Base-by-base conservation (phyloP, 495 filamentous ascomycete genomes). In the Massariosphaeria phaeospora region DNA sequence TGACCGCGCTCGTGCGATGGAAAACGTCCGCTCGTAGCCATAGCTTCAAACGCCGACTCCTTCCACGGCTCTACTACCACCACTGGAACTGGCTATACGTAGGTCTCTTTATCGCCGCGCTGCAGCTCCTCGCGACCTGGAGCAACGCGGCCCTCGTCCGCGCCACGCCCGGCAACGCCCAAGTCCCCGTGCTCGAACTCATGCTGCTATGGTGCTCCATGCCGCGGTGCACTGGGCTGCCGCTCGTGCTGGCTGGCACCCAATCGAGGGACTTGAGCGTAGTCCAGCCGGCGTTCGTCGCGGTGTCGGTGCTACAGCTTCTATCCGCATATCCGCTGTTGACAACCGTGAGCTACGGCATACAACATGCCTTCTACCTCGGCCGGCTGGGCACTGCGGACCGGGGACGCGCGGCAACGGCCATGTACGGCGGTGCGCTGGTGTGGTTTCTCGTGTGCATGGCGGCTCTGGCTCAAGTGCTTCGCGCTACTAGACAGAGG, bases 141-240 rank as follows among this genome's bases (percentile, higher is more conserved):
- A 1, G 46, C 29, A 55, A 38, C 18, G 52, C 41, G 10, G 13
- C 30, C 20, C 31, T 55, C 21, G 21, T 55, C 30, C 52, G 40
- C 23, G n/a, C 8, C 10, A 55, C 52, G 8, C 3, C 17, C 21
- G 52, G 41, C 8, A 47, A 55, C 31, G 29, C 39, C 20, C 23
- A 30, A 15, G n/a, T 47, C 13, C 42, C 52, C 17, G 33, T 55
- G 20, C 3, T 47, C 20, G 41, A 55, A 17, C 24, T 55, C 3
- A 40, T 55, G 31, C 20, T 55, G 8, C 52, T 55, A 31, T 55
- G 41, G 29, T 55, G 52, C 52, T 38, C 52, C 8, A 55, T 55
- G 42, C 52, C 52, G 39, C 52, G 52, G 17, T 34, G 39, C 29
- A 18, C 52, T 29, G 46, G 41, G 52, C 18, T 55, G 18, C 9